Conservation (phyloP, 106 monocot species). For the Dendrobium nobile region DNA sequence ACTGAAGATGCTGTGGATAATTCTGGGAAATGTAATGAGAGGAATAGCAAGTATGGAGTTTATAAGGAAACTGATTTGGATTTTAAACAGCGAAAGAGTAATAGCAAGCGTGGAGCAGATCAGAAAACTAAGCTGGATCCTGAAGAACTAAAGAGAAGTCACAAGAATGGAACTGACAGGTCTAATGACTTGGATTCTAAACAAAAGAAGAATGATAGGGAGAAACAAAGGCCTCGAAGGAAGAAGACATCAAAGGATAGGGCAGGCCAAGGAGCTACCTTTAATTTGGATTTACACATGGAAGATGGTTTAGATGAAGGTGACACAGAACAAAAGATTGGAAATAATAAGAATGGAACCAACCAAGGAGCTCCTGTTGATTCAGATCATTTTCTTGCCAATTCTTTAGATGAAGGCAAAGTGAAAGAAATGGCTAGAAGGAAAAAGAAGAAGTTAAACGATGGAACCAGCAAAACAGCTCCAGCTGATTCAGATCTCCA, state of each 20-base stretch:
- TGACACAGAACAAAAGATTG: not conserved
- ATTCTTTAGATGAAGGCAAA: not conserved
- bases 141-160: not conserved
- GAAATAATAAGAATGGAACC: not conserved
- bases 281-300: not conserved
- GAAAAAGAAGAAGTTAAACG: conserved; percentile 1
- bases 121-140: not conserved
- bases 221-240: not conserved
- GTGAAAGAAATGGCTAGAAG: not conserved
- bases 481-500: conserved; percentile 1
- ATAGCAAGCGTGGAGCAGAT: not conserved
- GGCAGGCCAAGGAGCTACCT: not conserved
- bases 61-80: not conserved
- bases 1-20: not conserved
- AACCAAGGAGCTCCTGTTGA: not conserved
- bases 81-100: not conserved
- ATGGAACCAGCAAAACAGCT: not conserved
- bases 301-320: not conserved
- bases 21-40: not conserved
- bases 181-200: not conserved
- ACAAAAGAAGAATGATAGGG: not conserved
- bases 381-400: not conserved
- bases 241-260: not conserved
- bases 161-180: not conserved
- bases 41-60: not conserved